Evolutionary conservation across 2,329 filamentous ascomycete genomes (phyloP).

Genomic region (Xylaria sp.): DNA sequence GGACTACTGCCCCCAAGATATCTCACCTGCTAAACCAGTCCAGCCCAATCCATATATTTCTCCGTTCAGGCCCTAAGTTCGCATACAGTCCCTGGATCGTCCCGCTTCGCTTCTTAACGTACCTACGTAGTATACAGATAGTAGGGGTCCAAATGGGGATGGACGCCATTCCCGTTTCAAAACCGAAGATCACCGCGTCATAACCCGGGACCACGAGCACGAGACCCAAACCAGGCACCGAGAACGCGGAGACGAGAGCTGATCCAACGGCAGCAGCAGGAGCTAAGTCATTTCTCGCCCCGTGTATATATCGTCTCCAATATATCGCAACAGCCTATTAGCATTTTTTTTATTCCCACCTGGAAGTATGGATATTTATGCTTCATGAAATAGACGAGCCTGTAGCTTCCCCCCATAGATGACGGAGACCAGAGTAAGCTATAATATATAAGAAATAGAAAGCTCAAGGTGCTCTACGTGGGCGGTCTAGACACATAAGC

Average conservation of each 20-base stretch:
- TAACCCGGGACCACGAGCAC: constrained; percentile 15
- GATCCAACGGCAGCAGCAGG: constrained; percentile 2
- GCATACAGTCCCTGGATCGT: background rate
- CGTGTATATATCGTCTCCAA: background rate
- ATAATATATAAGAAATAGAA: background rate
- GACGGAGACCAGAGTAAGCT: too few relatives aligned
- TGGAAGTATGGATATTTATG: background rate
- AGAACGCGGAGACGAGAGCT: constrained; percentile 5
- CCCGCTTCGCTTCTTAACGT: background rate
- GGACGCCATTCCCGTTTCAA: constrained; percentile 19
- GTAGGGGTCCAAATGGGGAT: constrained; percentile 9
- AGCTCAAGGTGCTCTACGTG: background rate
- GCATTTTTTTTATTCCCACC: background rate
- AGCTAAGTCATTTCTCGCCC: background rate
- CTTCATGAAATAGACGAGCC: background rate
- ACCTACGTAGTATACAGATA: background rate
- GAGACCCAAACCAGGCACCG: constrained; percentile 17
- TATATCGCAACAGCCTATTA: background rate
- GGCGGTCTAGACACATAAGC: background rate
- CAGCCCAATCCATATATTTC: background rate
- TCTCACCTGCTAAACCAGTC: background rate
- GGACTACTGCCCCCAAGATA: background rate
- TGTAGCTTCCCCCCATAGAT: too few relatives aligned
- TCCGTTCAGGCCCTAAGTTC: background rate
- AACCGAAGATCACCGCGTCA: constrained; percentile 30